phyloP scores from a whole-genome alignment of 2,329 filamentous ascomycete species.

The Pseudocercospora vitis region DNA sequence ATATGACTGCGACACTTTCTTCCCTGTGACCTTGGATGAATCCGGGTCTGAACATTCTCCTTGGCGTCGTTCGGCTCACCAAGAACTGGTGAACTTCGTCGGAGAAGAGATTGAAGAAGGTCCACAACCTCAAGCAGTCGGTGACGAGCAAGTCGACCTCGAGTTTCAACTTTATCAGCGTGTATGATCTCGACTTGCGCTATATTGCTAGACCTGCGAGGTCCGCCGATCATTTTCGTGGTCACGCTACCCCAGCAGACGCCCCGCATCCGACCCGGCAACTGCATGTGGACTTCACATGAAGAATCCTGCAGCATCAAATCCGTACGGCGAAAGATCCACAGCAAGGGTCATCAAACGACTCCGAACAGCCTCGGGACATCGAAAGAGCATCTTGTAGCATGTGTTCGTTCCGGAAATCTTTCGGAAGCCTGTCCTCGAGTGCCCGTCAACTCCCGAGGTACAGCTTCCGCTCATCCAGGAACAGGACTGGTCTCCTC shows the following conservation, averaged over 20 bases:
- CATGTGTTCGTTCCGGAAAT: neutral
- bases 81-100: constrained; percentile 61
- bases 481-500: constrained; percentile 25
- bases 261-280: constrained; percentile 4
- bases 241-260: neutral
- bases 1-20: constrained; percentile 75
- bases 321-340: neutral
- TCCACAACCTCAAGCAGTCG: constrained; percentile 61
- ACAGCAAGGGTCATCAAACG: neutral
- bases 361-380: constrained; percentile 8
- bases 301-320: neutral
- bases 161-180: constrained; percentile 38
- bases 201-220: too few species aligned
- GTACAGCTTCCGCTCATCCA: constrained; percentile 35
- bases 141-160: constrained; percentile 29
- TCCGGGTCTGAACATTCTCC: constrained; percentile 32
- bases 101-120: constrained; percentile 63
- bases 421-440: constrained; percentile 1
- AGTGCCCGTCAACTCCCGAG: constrained; percentile 29
- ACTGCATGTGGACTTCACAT: constrained; percentile 8
- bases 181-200: neutral
- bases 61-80: constrained; percentile 58
- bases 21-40: constrained; percentile 59
- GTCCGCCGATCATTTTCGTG: constrained; percentile 4
- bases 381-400: neutral